Evolutionary conservation across 192 early-diverging fungal species (phyloP).

Genomic region (Spizellomyces punctatus): DNA sequence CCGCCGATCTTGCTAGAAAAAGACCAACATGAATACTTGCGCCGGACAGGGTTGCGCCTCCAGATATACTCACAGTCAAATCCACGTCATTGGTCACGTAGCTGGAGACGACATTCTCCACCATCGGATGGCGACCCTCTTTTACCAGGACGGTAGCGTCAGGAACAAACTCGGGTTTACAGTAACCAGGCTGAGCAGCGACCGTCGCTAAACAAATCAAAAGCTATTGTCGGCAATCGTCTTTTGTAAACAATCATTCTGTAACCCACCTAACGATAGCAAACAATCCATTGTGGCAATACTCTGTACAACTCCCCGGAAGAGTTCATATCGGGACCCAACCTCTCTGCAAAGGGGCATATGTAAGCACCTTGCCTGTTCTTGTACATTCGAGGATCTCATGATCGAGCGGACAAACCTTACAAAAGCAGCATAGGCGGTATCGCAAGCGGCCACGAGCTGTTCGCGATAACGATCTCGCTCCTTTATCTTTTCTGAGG

Average conservation of each 20-base stretch:
- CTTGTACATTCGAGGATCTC: neutral
- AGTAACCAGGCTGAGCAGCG: conserved; percentile 64
- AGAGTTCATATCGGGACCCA: conserved; percentile 56
- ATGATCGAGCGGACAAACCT: conserved; percentile 20
- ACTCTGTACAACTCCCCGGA: conserved; percentile 57
- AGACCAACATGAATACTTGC: neutral
- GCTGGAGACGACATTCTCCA: conserved; percentile 51
- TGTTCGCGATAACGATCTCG: conserved; percentile 59
- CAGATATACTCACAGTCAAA: conserved; percentile 25
- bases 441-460: conserved; percentile 56
- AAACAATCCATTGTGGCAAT: conserved; percentile 70
- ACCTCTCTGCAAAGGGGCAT: conserved; percentile 42
- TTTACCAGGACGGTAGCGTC: conserved; percentile 54
- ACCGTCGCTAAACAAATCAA: conserved; percentile 43
- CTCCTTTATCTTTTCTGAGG: conserved; percentile 51
- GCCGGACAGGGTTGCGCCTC: neutral
- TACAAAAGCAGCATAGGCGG: conserved; percentile 57
- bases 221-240: neutral
- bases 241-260: neutral
- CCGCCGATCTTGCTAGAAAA: conserved; percentile 13
- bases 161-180: conserved; percentile 58
- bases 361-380: neutral
- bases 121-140: conserved; percentile 71
- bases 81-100: conserved; percentile 70
- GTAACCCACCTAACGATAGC: conserved; percentile 55